These are phyloP conservation scores for Oenanthe sinensis DNA, from an alignment of 129 eudicot genomes.

Conservation along the genomic window DNA sequence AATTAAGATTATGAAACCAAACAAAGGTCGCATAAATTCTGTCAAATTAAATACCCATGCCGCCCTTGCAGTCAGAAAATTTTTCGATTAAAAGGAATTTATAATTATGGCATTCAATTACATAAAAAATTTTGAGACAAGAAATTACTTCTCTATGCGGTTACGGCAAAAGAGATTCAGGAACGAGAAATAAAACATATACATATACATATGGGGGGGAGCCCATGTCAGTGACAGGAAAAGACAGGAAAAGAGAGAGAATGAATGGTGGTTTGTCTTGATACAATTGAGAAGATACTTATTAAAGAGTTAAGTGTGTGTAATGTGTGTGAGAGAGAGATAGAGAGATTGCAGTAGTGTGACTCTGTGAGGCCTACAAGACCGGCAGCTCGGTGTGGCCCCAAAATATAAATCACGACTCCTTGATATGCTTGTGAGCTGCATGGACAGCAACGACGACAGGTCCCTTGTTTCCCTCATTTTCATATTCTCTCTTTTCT, in stretches of 20 bases:
- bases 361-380: conserved; percentile 5
- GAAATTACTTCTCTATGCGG: neutral
- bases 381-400: conserved; percentile 11
- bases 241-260: no score
- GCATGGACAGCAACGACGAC: conserved; percentile 29
- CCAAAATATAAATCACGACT: conserved; percentile 12
- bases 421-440: conserved; percentile 14
- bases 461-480: conserved; percentile 14
- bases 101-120: neutral
- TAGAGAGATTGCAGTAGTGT: neutral
- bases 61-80: neutral
- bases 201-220: neutral
- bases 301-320: neutral
- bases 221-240: neutral
- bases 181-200: neutral
- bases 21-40: no score
- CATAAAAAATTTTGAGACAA: neutral
- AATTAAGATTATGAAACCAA: no score
- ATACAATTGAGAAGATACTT: neutral
- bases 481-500: neutral
- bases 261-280: conserved; percentile 3
- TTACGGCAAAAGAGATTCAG: neutral
- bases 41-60: no score
- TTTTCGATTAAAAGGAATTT: neutral
- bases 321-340: neutral